These are phyloP conservation scores for Wallacemonas collosoma DNA, from an alignment of 208 protist genomes.

Conservation along the genomic window DNA sequence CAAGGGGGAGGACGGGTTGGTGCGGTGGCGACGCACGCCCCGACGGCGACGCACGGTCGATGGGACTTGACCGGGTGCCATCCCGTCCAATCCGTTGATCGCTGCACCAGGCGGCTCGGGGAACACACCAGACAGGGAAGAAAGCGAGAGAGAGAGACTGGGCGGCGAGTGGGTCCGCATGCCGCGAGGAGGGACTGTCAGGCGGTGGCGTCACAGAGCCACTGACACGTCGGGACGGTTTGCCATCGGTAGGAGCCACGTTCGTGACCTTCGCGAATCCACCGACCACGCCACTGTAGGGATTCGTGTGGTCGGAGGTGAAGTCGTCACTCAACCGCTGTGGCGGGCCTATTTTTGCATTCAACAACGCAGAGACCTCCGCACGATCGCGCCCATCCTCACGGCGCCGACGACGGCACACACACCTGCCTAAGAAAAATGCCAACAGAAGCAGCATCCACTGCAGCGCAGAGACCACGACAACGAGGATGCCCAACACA, in stretches of 20 bases:
- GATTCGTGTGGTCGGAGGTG: neutral
- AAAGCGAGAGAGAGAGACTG: conserved; percentile 10
- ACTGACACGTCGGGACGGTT: too few relatives aligned
- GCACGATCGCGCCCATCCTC: neutral
- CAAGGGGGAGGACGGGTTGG: too few relatives aligned
- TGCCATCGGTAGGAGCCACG: neutral
- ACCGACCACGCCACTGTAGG: neutral
- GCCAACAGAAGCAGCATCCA: conserved; percentile 11
- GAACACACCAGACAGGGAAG: neutral
- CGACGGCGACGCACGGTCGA: too few relatives aligned
- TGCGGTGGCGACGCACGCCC: too few relatives aligned
- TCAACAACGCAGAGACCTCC: neutral
- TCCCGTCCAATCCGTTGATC: neutral
- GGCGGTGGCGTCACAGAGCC: too few relatives aligned
- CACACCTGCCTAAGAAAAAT: conserved; percentile 4
- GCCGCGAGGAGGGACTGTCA: neutral
- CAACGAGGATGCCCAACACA: neutral
- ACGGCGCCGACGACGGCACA: conserved; percentile 12
- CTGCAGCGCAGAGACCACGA: neutral
- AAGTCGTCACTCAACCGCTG: neutral
- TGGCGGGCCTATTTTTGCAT: neutral
- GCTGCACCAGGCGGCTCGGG: neutral
- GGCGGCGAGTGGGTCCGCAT: neutral
- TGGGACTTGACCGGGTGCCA: too few relatives aligned
- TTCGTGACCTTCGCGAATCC: neutral